Conservation (phyloP, 108 stramenopile species). For the Skeletonema grethae region DNA sequence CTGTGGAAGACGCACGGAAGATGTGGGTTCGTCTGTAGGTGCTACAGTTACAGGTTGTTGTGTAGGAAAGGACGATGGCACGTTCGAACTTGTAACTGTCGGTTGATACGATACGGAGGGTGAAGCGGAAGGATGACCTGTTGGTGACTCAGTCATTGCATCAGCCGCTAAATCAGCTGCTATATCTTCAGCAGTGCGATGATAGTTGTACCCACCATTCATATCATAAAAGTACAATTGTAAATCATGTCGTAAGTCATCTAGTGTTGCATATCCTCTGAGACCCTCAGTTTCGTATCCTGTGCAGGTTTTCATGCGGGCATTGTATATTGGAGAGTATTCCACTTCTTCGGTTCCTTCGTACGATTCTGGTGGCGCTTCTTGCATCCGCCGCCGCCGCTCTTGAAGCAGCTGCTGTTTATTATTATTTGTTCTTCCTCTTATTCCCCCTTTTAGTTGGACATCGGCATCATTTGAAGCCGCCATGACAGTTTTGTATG, state of each 20-base stretch:
- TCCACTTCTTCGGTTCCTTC: neutral
- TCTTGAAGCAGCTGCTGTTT: neutral
- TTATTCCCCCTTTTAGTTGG: neutral
- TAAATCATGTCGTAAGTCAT: neutral
- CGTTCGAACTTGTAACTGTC: neutral
- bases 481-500: neutral
- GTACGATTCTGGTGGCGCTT: neutral
- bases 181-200: neutral
- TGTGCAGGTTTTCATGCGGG: neutral
- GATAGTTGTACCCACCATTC: neutral
- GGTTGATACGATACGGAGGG: neutral
- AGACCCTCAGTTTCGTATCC: neutral
- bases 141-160: neutral
- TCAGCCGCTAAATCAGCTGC: neutral
- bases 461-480: neutral
- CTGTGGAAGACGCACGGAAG: neutral
- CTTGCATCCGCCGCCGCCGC: neutral
- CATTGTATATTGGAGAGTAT: neutral
- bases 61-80: neutral
- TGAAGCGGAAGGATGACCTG: neutral
- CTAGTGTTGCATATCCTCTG: neutral
- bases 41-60: neutral
- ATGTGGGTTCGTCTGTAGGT: neutral
- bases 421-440: neutral
- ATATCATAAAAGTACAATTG: constrained; percentile 1